These are phyloP conservation scores for Venturia asperata DNA, from an alignment of 2,329 filamentous ascomycete species.

Conservation along the genomic window DNA sequence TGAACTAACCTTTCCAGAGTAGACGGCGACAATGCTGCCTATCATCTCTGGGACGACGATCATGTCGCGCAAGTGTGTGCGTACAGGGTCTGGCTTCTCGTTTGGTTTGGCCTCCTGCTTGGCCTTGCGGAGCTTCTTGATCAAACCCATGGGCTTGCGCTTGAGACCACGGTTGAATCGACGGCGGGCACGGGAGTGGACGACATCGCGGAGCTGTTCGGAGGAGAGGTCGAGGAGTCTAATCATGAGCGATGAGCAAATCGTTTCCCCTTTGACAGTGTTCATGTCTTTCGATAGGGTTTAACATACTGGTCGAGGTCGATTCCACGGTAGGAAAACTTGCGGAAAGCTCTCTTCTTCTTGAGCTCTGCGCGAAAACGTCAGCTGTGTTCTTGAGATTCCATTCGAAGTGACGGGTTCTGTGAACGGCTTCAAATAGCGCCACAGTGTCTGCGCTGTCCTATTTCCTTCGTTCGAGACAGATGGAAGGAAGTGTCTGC, in stretches of 20 bases:
- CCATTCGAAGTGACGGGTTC: background rate
- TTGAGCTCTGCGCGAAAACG: slow-evolving; percentile 72
- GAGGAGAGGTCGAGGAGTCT: slow-evolving; percentile 98
- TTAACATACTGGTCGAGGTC: slow-evolving; percentile 93
- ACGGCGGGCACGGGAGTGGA: slow-evolving; percentile 96
- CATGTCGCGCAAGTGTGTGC: slow-evolving; percentile 99
- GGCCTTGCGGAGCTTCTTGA: slow-evolving; percentile 99
- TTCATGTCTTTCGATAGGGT: slow-evolving; percentile 21
- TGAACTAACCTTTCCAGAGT: slow-evolving; percentile 69
- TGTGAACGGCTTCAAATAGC: background rate
- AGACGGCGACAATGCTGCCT: slow-evolving; percentile 95
- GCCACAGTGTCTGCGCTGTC: background rate
- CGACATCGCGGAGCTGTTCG: slow-evolving; percentile 98
- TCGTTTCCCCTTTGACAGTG: slow-evolving; percentile 27
- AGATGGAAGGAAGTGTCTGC: slow-evolving; percentile 28
- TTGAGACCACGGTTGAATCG: slow-evolving; percentile 99
- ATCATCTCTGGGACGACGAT: slow-evolving; percentile 99
- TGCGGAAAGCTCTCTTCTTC: slow-evolving; percentile 99
- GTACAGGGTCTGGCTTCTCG: slow-evolving; percentile 99
- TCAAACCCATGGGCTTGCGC: slow-evolving; percentile 99
- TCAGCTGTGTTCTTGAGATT: slow-evolving; percentile 5
- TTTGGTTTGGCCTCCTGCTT: slow-evolving; percentile 99
- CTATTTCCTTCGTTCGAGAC: background rate
- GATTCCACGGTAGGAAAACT: slow-evolving; percentile 99
- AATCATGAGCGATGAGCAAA: slow-evolving; percentile 23